Evolutionary conservation across 148 eudicot species (phyloP), one percentile per base, ranked within the genome.

Genomic region (Pouteria glomerata): DNA sequence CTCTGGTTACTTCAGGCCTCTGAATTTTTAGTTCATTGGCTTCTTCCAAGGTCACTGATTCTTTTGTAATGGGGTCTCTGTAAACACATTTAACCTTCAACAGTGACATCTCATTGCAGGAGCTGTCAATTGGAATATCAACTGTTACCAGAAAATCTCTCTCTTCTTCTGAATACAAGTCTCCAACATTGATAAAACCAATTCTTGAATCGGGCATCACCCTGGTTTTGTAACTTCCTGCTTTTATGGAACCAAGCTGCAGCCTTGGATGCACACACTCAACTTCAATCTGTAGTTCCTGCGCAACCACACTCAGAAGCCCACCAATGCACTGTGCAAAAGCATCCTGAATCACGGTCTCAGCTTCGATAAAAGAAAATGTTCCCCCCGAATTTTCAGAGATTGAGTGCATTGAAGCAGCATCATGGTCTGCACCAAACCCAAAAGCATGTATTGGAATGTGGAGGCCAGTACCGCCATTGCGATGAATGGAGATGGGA

Each of bases 311-410:
- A 62, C 79, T 80, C 34, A 80, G 30, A 47, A 80, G 82, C 8
- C 82, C 82, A 4, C 82, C 82, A 26, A 80, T 75, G 69, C 82
- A 80, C 34, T 69, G 65, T 15, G 82, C 82, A 72, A 80, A 76
- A 8, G 82, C 79, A 62, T 80, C 82, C 62, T 76, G 76, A 27
- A 80, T 73, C 53, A 55, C 76, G 62, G 30, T 35, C 55, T 73
- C 76, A 6, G 70, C 55, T 57, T 73, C 76, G 47, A 80, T 71
- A 63, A 80, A 80, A 31, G 82, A 80, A 51, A 75, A 80, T 31
- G 79, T 80, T 0, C 79, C 82, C 4, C 79, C 76, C 3, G 79
- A 80, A 48, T 21, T 52, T 52, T 75, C 79, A 50, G 82, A 65
- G 27, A 80, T 72, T 0, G 78, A 73, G 48, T 80, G 79, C 82